Evolutionary conservation across 257 asterid genomes (phyloP), one percentile per base, ranked within the genome.

Genomic region (Ehretia macrophylla): DNA sequence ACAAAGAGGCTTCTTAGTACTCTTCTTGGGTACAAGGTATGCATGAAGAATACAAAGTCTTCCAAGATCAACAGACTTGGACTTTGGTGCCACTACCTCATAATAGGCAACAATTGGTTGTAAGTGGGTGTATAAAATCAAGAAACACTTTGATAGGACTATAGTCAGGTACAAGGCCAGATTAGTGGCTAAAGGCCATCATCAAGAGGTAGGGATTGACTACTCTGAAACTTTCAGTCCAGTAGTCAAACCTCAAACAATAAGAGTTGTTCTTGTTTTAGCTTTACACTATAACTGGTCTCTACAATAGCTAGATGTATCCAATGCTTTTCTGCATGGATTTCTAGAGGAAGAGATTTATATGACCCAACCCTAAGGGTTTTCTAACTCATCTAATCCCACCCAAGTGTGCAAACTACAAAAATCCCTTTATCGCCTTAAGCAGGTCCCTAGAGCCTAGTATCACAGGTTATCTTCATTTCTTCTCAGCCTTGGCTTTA

Each of bases 281-380:
- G 64, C 27, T 9, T 1, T 59, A 32, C 45, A 39, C 14, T 17
- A 14, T 17, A 11, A 3, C 5, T 27, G 55, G 50, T 47, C 18
- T 14, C 5, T 47, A 4, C 16, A 44, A 14, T 18, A 22, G 9
- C 22, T 45, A 17, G 42, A 59, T 20, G 37, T 59, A 8, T 47
- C 51, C 18, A 14, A 47, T 47, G 51, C 18, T 0, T 13, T 47
- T 17, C 51, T 47, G 6, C 51, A 21, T 46, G 44, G 55, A 20
- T 21, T 21, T 9, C 45, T 45, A 10, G 64, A 59, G 17, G 64
- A 18, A 5, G 45, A 46, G 10, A 42, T 59, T 17, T 27, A 11
- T 10, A 59, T 11, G 64, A n/a, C 23, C 21, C 27, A 59, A 45
- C 53, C 23, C n/a, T 23, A 18, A 5, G 55, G n/a, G 23, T 59